Conservation (phyloP, 768 basidiomycete species). For the Postia placenta region DNA sequence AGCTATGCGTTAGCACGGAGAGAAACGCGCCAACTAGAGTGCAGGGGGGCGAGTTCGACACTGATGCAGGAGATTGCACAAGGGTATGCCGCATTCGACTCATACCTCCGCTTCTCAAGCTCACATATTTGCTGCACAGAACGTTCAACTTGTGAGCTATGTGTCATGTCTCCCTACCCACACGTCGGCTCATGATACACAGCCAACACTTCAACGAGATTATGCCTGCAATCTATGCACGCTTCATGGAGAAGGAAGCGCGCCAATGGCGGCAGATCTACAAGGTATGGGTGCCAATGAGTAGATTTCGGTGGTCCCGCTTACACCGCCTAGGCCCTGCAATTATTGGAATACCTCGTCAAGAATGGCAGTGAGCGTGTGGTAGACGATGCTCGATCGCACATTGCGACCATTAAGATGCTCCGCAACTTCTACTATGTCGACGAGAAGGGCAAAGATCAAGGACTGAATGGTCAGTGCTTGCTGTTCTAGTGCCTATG, state of each 20-base stretch:
- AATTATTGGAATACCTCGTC: conserved; percentile 91
- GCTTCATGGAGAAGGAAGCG: conserved; percentile 98
- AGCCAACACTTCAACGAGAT: conserved; percentile 99
- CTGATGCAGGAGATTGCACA: conserved; percentile 98
- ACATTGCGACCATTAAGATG: conserved; percentile 96
- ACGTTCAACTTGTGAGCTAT: conserved; percentile 92
- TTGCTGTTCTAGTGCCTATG: background rate
- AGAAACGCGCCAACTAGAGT: background rate
- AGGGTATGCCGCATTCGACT: conserved; percentile 83
- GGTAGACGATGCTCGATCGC: conserved; percentile 93
- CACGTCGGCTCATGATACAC: conserved; percentile 1
- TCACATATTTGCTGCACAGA: conserved; percentile 36
- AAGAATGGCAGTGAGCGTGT: conserved; percentile 98
- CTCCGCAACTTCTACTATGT: conserved; percentile 96
- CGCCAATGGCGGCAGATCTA: conserved; percentile 98
- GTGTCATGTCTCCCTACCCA: background rate
- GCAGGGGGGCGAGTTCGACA: conserved; percentile 95
- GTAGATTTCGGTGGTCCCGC: background rate
- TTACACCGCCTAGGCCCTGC: conserved; percentile 58
- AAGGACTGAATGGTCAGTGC: conserved; percentile 87
- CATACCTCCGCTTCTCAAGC: too few species aligned
- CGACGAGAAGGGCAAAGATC: conserved; percentile 97
- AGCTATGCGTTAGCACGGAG: too few species aligned
- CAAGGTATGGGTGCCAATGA: conserved; percentile 51
- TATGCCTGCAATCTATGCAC: conserved; percentile 93